Base-by-base conservation (phyloP, 495 filamentous ascomycete species). In the Xylaria longipes region DNA sequence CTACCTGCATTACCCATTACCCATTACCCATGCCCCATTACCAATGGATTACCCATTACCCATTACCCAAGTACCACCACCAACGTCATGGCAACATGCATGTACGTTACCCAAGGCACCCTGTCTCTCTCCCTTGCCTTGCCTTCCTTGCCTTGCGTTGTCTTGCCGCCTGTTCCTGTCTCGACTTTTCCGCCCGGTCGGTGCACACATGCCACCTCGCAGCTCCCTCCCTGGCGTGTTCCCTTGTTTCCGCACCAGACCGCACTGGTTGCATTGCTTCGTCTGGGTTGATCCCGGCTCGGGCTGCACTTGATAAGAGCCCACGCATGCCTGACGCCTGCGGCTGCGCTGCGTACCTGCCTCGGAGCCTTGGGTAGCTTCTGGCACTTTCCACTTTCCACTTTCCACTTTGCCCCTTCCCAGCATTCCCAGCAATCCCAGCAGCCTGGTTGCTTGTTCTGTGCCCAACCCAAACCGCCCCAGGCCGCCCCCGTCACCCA, bases 401-500 rank as follows among this genome's bases (percentile, higher is more conserved):
- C n/a, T n/a, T n/a, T n/a, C n/a, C n/a, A n/a, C n/a, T n/a, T n/a
- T n/a, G n/a, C 31, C 56, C 56, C 3, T 37, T 52, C 45, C 45
- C 62, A 65, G 43, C 35, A 3, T 31, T 56, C 11, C 25, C 52
- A 17, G 52, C 52, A 60, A 37, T 62, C 56, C 68, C 57, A n/a
- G 43, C 29, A 69, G 48, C 43, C 9, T 69, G 67, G 67, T 50
- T 14, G 7, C 57, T 20, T 31, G 29, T 41, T 39, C 22, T 5
- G 27, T 29, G 54, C 50, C 50, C 65, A 31, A 66, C 45, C 45
- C 37, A 66, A 39, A 63, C 22, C 60, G 35, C 31, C 33, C 58
- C 27, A 58, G n/a, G 12, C 4, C 11, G 12, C 9, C 57, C 57
- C 57, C 31, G 6, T 20, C 31, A n/a, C 56, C 37, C 57, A 48